Evolutionary conservation across 1,284 basidiomycete genomes (phyloP).

Genomic region (Xerocomus minutiporus): DNA sequence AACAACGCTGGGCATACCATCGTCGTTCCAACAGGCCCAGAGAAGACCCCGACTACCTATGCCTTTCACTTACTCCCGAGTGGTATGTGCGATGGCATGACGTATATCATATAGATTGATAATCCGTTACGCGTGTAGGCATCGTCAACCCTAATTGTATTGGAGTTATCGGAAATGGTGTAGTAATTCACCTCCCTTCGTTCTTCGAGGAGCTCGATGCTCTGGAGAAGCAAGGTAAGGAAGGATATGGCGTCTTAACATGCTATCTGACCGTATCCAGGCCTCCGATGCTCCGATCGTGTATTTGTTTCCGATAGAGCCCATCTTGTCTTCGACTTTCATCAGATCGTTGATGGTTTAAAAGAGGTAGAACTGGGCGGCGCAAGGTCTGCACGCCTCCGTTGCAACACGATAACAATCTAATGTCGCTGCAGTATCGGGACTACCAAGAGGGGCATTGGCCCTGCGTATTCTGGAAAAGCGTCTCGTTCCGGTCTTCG

Average conservation of each 20-base stretch:
- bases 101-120: neutral
- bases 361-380: conserved; percentile 98
- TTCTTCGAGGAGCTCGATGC: conserved; percentile 94
- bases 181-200: conserved; percentile 93
- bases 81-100: conserved; percentile 48
- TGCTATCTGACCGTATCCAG: conserved; percentile 39
- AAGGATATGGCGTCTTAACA: neutral
- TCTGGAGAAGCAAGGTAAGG: conserved; percentile 77
- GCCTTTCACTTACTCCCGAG: conserved; percentile 96
- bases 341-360: conserved; percentile 97
- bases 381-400: conserved; percentile 51
- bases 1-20: conserved; percentile 99
- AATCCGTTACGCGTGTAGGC: conserved; percentile 43
- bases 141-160: conserved; percentile 86
- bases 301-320: conserved; percentile 95
- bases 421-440: conserved; percentile 66
- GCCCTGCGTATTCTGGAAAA: conserved; percentile 97
- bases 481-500: conserved; percentile 94
- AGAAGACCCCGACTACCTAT: conserved; percentile 75
- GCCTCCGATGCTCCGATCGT: conserved; percentile 81
- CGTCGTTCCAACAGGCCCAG: conserved; percentile 72
- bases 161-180: conserved; percentile 89
- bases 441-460: conserved; percentile 97
- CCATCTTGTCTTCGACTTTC: conserved; percentile 97
- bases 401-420: neutral